Evolutionary conservation across 2,329 filamentous ascomycete species (phyloP).

Genomic region (Apiospora arundinis): DNA sequence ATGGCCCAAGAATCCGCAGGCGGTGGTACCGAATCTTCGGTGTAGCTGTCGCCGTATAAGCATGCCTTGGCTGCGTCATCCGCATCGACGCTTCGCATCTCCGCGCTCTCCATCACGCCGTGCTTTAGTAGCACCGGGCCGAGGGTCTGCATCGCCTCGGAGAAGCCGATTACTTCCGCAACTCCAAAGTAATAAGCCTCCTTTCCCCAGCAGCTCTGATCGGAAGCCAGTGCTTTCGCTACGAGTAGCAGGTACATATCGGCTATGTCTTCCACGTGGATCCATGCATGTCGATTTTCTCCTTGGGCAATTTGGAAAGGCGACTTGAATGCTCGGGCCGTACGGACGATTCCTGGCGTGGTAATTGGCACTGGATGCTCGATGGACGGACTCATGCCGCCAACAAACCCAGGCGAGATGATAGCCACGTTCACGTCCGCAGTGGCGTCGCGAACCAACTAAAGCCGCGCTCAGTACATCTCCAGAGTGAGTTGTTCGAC

Average conservation of each 20-base stretch:
- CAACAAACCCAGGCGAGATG: slow-evolving; percentile 30
- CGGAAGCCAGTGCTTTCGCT: slow-evolving; percentile 25
- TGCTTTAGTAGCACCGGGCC: slow-evolving; percentile 25
- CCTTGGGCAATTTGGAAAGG: slow-evolving; percentile 30
- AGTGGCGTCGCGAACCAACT: slow-evolving; percentile 1
- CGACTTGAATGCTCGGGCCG: slow-evolving; percentile 29
- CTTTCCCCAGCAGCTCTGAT: slow-evolving; percentile 6
- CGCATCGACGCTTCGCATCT: slow-evolving; percentile 26
- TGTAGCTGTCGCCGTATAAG: slow-evolving; percentile 27
- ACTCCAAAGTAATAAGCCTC: slow-evolving; percentile 31
- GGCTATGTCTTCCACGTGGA: slow-evolving; percentile 30
- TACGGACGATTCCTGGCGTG: slow-evolving; percentile 26
- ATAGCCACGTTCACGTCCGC: slow-evolving; percentile 30
- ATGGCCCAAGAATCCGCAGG: slow-evolving; percentile 30
- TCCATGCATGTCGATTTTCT: slow-evolving; percentile 27
- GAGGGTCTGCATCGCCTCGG: slow-evolving; percentile 25
- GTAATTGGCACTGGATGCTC: slow-evolving; percentile 31
- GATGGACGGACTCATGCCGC: slow-evolving; percentile 31
- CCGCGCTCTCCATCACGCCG: slow-evolving; percentile 26
- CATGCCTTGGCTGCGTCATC: slow-evolving; percentile 27
- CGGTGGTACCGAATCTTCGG: slow-evolving; percentile 28
- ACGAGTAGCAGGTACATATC: slow-evolving; percentile 30
- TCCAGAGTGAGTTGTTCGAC: not conserved
- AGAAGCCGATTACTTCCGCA: slow-evolving; percentile 25
- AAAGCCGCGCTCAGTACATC: not conserved